Evolutionary conservation across 306 rosid genomes (phyloP).

Genomic region (Malus sieversii): DNA sequence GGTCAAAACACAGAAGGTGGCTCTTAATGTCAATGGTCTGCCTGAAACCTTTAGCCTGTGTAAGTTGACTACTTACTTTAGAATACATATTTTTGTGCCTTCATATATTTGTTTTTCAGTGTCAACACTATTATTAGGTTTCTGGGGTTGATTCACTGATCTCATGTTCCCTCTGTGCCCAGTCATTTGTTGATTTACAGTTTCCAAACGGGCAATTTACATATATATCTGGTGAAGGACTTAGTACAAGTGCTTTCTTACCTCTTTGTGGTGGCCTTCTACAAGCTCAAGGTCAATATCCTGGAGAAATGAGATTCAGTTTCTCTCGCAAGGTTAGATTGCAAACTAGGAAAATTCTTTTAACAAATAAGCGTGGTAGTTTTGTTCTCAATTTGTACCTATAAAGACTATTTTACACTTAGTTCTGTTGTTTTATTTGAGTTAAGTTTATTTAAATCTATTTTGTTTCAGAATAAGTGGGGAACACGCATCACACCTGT

Average conservation of each 20-base stretch:
- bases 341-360: conserved; percentile 2
- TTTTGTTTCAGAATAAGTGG: conserved; percentile 62
- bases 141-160: conserved; percentile 8
- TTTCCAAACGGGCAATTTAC: conserved; percentile 95
- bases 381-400: not conserved
- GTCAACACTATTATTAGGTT: not conserved
- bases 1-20: conserved; percentile 99
- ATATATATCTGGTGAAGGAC: conserved; percentile 91
- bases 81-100: not conserved
- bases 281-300: conserved; percentile 99
- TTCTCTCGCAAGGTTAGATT: conserved; percentile 83
- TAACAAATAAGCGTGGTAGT: not conserved
- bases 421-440: conserved; percentile 1
- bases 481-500: conserved; percentile 88
- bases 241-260: conserved; percentile 77
- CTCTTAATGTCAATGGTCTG: conserved; percentile 92
- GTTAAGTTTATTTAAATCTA: conserved; percentile 14
- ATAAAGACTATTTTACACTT: not conserved
- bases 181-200: conserved; percentile 97
- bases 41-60: conserved; percentile 87
- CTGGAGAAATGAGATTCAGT: conserved; percentile 98
- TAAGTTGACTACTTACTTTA: conserved; percentile 48
- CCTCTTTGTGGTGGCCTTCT: conserved; percentile 91
- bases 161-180: conserved; percentile 11
- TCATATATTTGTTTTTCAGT: not conserved